A percentile compares a stretch with the other conserved stretches of the same genome.
Conservation (phyloP, 2,329 filamentous ascomycete species). For the Fonsecaea nubica region DNA sequence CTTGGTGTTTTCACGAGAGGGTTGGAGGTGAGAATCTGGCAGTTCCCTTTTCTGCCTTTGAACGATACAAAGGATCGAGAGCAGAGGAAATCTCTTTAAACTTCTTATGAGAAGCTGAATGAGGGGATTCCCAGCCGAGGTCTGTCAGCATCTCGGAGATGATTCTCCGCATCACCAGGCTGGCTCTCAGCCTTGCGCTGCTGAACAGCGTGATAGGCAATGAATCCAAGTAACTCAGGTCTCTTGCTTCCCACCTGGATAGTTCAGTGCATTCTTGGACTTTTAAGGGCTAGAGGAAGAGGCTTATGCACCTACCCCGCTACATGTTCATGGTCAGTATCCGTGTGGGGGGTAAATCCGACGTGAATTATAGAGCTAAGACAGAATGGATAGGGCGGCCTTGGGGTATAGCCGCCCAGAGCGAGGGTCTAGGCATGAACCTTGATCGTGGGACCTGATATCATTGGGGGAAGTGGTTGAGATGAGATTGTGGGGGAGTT, state of each 20-base stretch:
- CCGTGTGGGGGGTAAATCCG: background rate
- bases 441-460: background rate
- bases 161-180: slow-evolving; percentile 9
- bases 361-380: background rate
- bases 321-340: background rate
- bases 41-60: background rate
- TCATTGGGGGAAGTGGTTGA: background rate
- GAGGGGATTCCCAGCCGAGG: background rate
- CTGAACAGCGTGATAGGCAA: background rate
- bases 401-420: background rate
- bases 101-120: background rate
- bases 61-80: too few relatives aligned
- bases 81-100: too few relatives aligned
- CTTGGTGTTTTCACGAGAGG: background rate
- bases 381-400: background rate
- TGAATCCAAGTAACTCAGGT: background rate
- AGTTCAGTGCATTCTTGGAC: background rate
- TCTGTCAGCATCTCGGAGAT: background rate
- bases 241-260: background rate
- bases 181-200: background rate
- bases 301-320: slow-evolving; percentile 3
- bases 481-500: background rate
- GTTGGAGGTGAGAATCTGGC: background rate
- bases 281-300: background rate
- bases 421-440: background rate